Base-by-base conservation (phyloP, 2,329 filamentous ascomycete species). In the Exserohilum turcica region DNA sequence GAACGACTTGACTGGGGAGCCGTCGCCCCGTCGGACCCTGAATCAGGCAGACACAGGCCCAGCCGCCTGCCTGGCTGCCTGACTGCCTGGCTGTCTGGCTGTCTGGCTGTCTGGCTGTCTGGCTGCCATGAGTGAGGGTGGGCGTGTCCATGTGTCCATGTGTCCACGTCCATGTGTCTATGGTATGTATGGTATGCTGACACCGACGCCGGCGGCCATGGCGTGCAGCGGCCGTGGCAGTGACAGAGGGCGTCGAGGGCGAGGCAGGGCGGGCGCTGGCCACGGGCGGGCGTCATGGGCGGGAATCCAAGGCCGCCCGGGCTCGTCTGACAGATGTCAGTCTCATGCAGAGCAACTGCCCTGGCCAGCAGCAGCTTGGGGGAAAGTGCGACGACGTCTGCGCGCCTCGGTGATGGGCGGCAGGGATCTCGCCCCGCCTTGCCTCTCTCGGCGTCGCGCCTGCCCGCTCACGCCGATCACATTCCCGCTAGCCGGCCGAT, bases 401-500 rank as follows among this genome's bases (percentile, higher is more conserved):
- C 33, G 32, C 33, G 45, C 45, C 43, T 36, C 49, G 42, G 44
- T 68, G 68, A 73, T 72, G 66, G 63, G 64, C 68, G 53, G 49
- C 65, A 67, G 65, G 70, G 68, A 59, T 70, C 31, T 15, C 40
- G n/a, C n/a, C n/a, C 54, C 59, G 37, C 64, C 58, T 63, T 57
- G 28, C 64, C 58, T 38, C 48, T 60, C 58, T 38, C 38, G 54
- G 60, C 52, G 48, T 57, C 50, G 62, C 52, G 59, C 59, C 60
- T 60, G 56, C 54, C 61, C 60, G 49, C 27, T 54, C 51, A 37
- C 45, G 54, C 49, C 55, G 48, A 63, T 64, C 56, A 37, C 54
- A 49, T 21, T 61, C 61, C 66, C 59, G 59, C 63, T 61, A 65
- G 62, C 68, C 68, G 68, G 68, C 60, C 62, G 67, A 71, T 71